These are phyloP conservation scores for Trichophyton rubrum DNA, from an alignment of 2,329 filamentous ascomycete species.

Conservation along the genomic window DNA sequence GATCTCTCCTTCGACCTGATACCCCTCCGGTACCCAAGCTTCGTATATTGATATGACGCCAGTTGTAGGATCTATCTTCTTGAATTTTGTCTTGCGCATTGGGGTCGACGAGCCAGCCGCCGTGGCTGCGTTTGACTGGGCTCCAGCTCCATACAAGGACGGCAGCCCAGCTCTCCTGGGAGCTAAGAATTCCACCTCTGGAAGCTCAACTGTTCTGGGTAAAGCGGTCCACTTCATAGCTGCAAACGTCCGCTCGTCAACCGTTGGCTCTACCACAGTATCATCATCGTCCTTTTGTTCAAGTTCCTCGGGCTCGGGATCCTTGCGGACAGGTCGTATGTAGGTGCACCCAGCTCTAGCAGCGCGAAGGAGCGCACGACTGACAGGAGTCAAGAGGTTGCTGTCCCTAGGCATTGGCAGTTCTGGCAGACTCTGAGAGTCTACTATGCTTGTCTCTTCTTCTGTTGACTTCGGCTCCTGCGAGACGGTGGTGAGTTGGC, in stretches of 20 bases:
- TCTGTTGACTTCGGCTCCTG: slow-evolving; percentile 54
- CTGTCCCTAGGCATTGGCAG: slow-evolving; percentile 81
- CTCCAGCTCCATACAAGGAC: slow-evolving; percentile 35
- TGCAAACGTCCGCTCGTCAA: slow-evolving; percentile 39
- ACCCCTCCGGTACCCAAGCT: slow-evolving; percentile 66
- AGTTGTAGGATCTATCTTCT: slow-evolving; percentile 57
- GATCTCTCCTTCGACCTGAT: slow-evolving; percentile 70
- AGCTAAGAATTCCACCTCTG: slow-evolving; percentile 51
- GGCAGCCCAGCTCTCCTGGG: slow-evolving; percentile 49
- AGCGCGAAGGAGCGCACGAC: slow-evolving; percentile 68
- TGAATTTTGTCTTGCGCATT: slow-evolving; percentile 69
- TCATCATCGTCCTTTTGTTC: slow-evolving; percentile 23
- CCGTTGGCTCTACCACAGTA: slow-evolving; percentile 18
- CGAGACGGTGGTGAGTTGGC: slow-evolving; percentile 55
- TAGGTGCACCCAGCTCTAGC: slow-evolving; percentile 65
- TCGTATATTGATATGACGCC: slow-evolving; percentile 79
- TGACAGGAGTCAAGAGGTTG: slow-evolving; percentile 62
- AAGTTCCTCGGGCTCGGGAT: slow-evolving; percentile 26
- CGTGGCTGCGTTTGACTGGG: slow-evolving; percentile 17
- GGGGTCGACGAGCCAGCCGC: slow-evolving; percentile 27
- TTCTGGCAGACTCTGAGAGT: slow-evolving; percentile 46
- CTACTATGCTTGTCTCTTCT: slow-evolving; percentile 22
- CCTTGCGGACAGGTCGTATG: slow-evolving; percentile 50
- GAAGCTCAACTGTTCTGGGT: slow-evolving; percentile 44
- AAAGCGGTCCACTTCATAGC: slow-evolving; percentile 47